phyloP scores from a whole-genome alignment of 768 basidiomycete species.

The Boletales sp. region DNA sequence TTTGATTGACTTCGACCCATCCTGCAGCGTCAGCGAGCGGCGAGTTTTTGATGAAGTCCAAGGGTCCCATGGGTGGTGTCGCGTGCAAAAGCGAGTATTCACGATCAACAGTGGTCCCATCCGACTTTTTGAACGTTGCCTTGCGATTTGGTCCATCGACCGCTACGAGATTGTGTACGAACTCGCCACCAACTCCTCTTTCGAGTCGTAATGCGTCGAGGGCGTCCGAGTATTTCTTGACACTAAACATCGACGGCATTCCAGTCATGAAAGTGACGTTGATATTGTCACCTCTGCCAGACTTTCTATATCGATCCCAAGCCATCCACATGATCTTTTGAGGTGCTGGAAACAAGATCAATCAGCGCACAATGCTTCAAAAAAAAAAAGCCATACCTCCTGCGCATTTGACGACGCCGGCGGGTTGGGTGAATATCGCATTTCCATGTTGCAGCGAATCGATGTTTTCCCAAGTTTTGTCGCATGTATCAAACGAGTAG shows the following conservation, averaged over 20 bases:
- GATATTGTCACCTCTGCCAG: slow-evolving; percentile 54
- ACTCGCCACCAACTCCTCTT: slow-evolving; percentile 77
- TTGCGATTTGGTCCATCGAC: slow-evolving; percentile 67
- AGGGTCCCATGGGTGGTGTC: slow-evolving; percentile 89
- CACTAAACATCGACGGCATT: slow-evolving; percentile 94
- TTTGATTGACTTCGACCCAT: slow-evolving; percentile 85
- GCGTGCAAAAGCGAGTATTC: slow-evolving; percentile 85
- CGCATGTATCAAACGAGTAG: slow-evolving; percentile 86
- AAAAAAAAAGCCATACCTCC: slow-evolving; percentile 55
- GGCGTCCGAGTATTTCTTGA: slow-evolving; percentile 93
- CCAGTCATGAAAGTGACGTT: slow-evolving; percentile 82
- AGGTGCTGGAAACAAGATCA: slow-evolving; percentile 47
- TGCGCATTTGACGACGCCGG: slow-evolving; percentile 91
- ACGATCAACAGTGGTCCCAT: slow-evolving; percentile 63
- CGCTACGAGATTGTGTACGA: slow-evolving; percentile 78
- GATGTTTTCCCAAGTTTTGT: slow-evolving; percentile 85
- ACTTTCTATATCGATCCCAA: slow-evolving; percentile 73
- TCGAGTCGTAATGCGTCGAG: slow-evolving; percentile 72
- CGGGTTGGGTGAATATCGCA: slow-evolving; percentile 94
- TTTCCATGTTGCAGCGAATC: slow-evolving; percentile 71
- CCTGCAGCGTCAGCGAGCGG: slow-evolving; percentile 78
- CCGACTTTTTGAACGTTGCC: slow-evolving; percentile 82
- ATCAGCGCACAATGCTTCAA: neutral
- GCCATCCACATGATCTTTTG: slow-evolving; percentile 99
- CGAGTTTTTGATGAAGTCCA: slow-evolving; percentile 73